These are phyloP conservation scores for Peltaster fructicola DNA, from an alignment of 2,329 filamentous ascomycete species.

Conservation along the genomic window DNA sequence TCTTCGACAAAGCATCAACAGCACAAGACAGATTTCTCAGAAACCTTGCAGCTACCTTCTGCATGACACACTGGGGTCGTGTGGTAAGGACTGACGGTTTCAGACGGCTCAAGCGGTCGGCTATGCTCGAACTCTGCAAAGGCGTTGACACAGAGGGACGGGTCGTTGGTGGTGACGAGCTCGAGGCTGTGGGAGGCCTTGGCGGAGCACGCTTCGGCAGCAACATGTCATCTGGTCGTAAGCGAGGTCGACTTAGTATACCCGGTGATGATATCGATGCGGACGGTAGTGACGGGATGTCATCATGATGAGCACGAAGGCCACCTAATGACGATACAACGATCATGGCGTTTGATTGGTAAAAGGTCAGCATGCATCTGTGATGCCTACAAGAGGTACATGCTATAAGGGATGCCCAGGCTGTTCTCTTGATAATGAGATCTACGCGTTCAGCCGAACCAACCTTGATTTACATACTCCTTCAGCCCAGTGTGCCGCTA, in stretches of 20 bases:
- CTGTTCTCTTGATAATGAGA: too few relatives aligned
- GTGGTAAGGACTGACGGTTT: conserved; percentile 83
- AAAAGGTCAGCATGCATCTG: too few relatives aligned
- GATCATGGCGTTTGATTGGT: too few relatives aligned
- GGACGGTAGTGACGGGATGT: conserved; percentile 17
- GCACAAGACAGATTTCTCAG: conserved; percentile 90
- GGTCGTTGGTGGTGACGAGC: conserved; percentile 72
- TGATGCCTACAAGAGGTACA: too few relatives aligned
- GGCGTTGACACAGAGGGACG: conserved; percentile 88
- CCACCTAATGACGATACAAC: too few relatives aligned
- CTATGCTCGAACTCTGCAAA: conserved; percentile 79
- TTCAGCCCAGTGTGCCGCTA: too few relatives aligned
- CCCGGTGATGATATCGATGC: conserved; percentile 17
- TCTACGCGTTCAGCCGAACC: too few relatives aligned
- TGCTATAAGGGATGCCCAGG: too few relatives aligned
- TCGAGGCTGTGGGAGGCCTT: conserved; percentile 42
- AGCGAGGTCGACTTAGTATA: conserved; percentile 26
- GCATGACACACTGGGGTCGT: conserved; percentile 84
- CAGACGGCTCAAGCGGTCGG: conserved; percentile 56
- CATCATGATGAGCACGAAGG: too few relatives aligned
- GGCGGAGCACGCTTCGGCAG: conserved; percentile 30
- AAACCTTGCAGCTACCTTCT: conserved; percentile 72
- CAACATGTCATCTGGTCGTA: conserved; percentile 22
- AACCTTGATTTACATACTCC: too few relatives aligned
- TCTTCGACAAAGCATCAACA: conserved; percentile 84